phyloP scores from a whole-genome alignment of 257 asterid species.

The Coffea eugenioides region DNA sequence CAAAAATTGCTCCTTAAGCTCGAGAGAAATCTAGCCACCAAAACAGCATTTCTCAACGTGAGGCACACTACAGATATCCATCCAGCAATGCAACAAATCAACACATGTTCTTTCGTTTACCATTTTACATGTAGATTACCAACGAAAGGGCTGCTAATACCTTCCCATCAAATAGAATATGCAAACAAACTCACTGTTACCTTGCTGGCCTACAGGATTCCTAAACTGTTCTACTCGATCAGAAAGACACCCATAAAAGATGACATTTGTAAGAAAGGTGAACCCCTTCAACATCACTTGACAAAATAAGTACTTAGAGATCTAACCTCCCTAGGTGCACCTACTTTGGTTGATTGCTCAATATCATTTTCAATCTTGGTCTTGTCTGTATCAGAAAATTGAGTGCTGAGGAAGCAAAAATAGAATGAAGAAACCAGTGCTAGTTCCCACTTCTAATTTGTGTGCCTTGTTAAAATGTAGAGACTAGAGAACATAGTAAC shows the following conservation, averaged over 20 bases:
- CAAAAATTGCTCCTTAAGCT: background rate
- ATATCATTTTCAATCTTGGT: background rate
- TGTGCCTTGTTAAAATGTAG: background rate
- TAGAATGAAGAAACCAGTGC: background rate
- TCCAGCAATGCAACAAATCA: background rate
- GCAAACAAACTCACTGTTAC: background rate
- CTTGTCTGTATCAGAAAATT: background rate
- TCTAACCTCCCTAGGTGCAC: background rate
- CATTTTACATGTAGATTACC: background rate
- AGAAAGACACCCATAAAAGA: background rate
- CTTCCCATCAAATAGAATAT: background rate
- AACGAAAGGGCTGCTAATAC: background rate
- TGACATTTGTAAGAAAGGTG: too few relatives aligned
- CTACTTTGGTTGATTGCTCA: too few relatives aligned
- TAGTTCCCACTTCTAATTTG: background rate
- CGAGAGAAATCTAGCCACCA: background rate
- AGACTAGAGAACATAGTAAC: background rate
- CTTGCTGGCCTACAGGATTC: background rate
- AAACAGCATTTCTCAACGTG: background rate
- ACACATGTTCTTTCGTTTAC: too few relatives aligned
- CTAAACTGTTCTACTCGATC: background rate
- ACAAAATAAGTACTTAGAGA: too few relatives aligned
- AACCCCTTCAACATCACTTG: background rate
- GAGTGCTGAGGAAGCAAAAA: background rate
- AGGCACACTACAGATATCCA: background rate